These are phyloP conservation scores for Rhynchosporium graminicola DNA, from an alignment of 2,329 filamentous ascomycete species.

Conservation along the genomic window DNA sequence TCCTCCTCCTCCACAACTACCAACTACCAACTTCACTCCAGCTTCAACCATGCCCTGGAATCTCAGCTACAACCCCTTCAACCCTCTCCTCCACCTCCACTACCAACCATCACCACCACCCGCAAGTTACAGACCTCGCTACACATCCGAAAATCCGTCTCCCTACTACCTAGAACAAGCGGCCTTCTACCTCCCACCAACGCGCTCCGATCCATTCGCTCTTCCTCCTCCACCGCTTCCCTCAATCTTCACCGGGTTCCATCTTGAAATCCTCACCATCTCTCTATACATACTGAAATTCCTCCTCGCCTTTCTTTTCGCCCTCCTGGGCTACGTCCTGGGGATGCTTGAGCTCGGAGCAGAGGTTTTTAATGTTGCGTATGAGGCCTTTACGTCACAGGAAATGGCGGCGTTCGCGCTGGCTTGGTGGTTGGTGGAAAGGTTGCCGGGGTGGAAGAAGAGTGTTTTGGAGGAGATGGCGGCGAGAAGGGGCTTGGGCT, in stretches of 20 bases:
- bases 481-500: background rate
- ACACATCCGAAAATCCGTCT: background rate
- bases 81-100: background rate
- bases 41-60: background rate
- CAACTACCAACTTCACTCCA: background rate
- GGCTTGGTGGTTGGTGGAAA: background rate
- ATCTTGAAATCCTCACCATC: background rate
- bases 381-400: background rate
- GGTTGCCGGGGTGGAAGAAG: background rate
- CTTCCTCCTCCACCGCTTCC: background rate
- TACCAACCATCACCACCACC: background rate
- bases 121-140: background rate
- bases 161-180: slow-evolving; percentile 16
- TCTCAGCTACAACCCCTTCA: background rate
- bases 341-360: background rate
- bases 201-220: slow-evolving; percentile 9
- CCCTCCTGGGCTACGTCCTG: background rate
- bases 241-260: background rate
- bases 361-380: background rate
- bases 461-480: background rate
- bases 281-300: too few relatives aligned
- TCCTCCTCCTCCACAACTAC: background rate
- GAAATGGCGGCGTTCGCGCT: background rate
- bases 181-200: slow-evolving; percentile 4
- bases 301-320: background rate